Base-by-base conservation (phyloP, 306 rosid species). In the Parietaria judaica region DNA sequence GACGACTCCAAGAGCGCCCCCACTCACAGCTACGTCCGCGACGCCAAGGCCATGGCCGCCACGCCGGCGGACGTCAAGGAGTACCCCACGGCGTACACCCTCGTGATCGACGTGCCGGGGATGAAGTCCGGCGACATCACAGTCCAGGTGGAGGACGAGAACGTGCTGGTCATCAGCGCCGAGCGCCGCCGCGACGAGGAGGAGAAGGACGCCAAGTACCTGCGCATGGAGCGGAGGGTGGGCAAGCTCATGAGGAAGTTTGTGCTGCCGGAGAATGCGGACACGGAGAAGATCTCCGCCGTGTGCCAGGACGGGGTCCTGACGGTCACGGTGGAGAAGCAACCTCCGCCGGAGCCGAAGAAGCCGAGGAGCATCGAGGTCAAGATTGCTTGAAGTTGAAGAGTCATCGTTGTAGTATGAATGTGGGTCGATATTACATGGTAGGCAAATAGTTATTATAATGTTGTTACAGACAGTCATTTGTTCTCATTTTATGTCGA, bases 271-370 rank as follows among this genome's bases (percentile, higher is more conserved):
- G 96, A 92, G 59, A 92, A 92, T 65, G 95, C 87, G 0, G 79
- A 92, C 15, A 62, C 50, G 0, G 87, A 92, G 0, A 67, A 81
- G 3, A 58, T 92, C 8, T 80, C 96, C 4, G 99, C 99, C 0
- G 71, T 76, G 4, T 86, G 87, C 48, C 90, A 78, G 34, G 95
- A 88, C 11, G 99, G 99, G 0, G 96, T 92, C 38, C 80, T 92
- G 4, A 86, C 78, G 16, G 99, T 92, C 1, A 81, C 81, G 1
- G 85, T 92, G 3, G 48, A 82, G 54, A 92, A 88, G 74, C 63
- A 84, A 67, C 96, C 95, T 3, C 96, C 99, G 3, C 95, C 96
- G 23, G 80, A 84, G 77, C 96, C 99, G 2, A 88, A 91, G 82
- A 88, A 83, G 69, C 83, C 96, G 5, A 91, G 80, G 82, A 76